Evolutionary conservation across 176 grass and related monocot species (phyloP), one percentile per base, ranked within the genome.

Genomic region (Eleusine indica): DNA sequence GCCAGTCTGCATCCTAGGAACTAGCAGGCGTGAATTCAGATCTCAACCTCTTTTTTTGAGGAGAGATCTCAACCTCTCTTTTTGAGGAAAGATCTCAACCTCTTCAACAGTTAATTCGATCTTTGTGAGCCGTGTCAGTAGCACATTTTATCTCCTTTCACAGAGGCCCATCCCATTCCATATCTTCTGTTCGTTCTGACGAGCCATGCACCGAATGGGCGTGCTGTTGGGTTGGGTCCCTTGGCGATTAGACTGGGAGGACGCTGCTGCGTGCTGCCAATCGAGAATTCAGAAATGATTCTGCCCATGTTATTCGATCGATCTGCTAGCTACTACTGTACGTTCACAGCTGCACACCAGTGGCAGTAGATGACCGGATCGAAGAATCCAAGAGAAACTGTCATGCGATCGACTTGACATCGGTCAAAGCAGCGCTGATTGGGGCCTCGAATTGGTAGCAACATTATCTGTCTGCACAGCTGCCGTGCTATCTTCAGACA

Each of bases 291-390:
- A 17, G 21, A 60, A 74, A 76, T 37, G 78, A 76, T 85, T 76
- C 11, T 76, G 71, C 66, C 65, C 76, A 85, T 81, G 1, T 75
- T 84, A 70, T 85, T 89, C 44, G 32, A 64, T 68, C 14, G 28
- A 57, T 60, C 86, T 46, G n/a, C 7, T 13, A 18, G 16, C 75
- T 17, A 60, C 75, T 17, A 60, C 58, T 70, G 48, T 49, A 14
- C n/a, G 84, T 52, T n/a, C 51, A 40, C 53, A 80, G 29, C 75
- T 56, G 49, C 66, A n/a, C 9, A 38, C 21, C 35, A 63, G 63
- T 80, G 29, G 11, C 18, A 69, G 48, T 11, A 44, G 61, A 75
- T 68, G 44, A 29, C 9, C 25, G 10, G 44, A 70, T 76, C 47
- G 19, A 88, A 79, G 28, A 28, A 17, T 76, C 76, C 82, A 81